These are phyloP conservation scores for Ustilago hordei DNA, from an alignment of 1,284 basidiomycete species.

Conservation along the genomic window DNA sequence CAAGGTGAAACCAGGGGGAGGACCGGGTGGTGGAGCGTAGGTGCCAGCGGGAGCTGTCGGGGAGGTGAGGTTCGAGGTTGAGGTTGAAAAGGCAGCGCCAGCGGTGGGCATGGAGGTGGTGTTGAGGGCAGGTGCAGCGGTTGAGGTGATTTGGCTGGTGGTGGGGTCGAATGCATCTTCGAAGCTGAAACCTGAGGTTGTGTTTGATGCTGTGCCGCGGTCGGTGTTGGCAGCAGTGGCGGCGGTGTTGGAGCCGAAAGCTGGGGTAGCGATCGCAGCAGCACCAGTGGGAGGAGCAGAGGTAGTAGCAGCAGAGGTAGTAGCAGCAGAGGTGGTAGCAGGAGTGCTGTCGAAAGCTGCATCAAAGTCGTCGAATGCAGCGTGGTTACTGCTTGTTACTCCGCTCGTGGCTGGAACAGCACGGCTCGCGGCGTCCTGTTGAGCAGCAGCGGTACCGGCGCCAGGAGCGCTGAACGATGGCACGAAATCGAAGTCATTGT, in stretches of 20 bases:
- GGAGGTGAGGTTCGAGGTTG: conserved; percentile 9
- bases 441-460: conserved; percentile 12
- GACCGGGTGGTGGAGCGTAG: conserved; percentile 50
- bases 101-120: conserved; percentile 1
- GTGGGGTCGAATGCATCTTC: conserved; percentile 61
- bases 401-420: not conserved
- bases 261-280: conserved; percentile 4
- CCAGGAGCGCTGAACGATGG: conserved; percentile 55
- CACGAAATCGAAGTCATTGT: conserved; percentile 65
- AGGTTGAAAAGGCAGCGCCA: conserved; percentile 13
- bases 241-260: conserved; percentile 11
- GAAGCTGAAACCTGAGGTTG: conserved; percentile 58
- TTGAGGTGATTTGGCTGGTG: conserved; percentile 2
- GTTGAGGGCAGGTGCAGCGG: conserved; percentile 14
- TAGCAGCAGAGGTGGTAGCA: conserved; percentile 5
- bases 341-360: conserved; percentile 43
- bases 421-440: not conserved
- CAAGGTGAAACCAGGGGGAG: conserved; percentile 39
- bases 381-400: conserved; percentile 5
- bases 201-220: conserved; percentile 31
- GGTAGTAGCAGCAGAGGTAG: conserved; percentile 1
- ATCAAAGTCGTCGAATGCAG: conserved; percentile 60
- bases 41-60: conserved; percentile 29
- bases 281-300: not conserved
- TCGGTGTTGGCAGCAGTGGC: conserved; percentile 6